Evolutionary conservation across 129 eudicot species (phyloP).

Genomic region (Pseudognaphalium luteoalbum): DNA sequence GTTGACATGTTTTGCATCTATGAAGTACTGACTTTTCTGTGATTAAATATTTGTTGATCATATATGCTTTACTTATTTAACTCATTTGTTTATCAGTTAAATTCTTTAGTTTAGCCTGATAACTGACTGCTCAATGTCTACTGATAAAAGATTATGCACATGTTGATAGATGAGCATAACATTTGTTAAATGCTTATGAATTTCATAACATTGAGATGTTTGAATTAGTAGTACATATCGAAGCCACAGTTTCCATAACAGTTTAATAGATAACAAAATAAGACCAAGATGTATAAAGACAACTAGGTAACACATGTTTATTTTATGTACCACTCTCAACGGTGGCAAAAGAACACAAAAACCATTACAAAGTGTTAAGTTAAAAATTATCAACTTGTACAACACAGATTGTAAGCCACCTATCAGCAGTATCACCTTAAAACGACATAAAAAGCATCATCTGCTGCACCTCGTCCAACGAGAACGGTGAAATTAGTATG

Average conservation of each 20-base stretch:
- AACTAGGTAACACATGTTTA: background rate
- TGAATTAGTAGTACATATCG: background rate
- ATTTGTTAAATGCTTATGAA: background rate
- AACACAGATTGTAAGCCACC: constrained; percentile 20
- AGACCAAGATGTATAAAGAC: background rate
- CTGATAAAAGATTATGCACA: too few species aligned
- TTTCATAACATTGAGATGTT: background rate
- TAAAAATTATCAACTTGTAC: constrained; percentile 14
- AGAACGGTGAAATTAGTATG: background rate
- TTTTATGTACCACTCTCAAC: constrained; percentile 5
- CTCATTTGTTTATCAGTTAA: background rate
- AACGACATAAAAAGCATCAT: background rate
- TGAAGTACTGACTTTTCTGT: background rate
- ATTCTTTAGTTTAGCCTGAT: too few species aligned
- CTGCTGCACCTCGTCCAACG: background rate
- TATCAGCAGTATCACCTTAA: constrained; percentile 9
- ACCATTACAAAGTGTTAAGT: background rate
- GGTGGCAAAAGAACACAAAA: background rate
- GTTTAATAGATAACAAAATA: background rate
- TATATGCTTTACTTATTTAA: background rate
- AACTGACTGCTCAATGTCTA: too few species aligned
- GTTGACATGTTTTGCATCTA: background rate
- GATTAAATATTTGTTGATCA: background rate
- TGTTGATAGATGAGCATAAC: too few species aligned
- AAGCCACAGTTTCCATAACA: background rate